Conservation (phyloP, 305 asterid species). For the Rubia balearica region DNA sequence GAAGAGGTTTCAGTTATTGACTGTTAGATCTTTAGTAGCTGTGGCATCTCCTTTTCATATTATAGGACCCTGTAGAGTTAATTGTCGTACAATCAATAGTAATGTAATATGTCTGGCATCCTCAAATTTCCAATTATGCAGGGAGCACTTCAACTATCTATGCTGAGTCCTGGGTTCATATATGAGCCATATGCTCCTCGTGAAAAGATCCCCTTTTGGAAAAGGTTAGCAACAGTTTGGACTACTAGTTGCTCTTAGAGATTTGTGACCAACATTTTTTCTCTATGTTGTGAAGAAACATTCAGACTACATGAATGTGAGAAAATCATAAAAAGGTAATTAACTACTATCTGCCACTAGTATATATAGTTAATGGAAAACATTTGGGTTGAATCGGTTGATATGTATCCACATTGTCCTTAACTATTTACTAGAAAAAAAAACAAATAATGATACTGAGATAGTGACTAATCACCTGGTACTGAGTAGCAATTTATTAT, state of each 20-base stretch:
- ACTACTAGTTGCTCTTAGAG: not conserved
- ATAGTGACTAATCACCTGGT: not conserved
- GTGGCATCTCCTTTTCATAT: not conserved
- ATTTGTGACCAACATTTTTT: not conserved
- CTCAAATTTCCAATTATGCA: constrained; percentile 30
- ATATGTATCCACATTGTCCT: not conserved
- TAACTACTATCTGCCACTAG: too few species aligned
- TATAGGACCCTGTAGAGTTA: not conserved
- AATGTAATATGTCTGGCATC: constrained; percentile 1
- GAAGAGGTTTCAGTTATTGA: not conserved
- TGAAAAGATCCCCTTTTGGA: constrained; percentile 61
- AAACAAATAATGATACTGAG: not conserved
- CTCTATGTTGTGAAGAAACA: not conserved
- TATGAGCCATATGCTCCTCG: constrained; percentile 78
- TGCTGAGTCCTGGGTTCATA: constrained; percentile 81
- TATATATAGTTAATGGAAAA: too few species aligned
- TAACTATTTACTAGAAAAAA: not conserved
- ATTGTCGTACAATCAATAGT: not conserved
- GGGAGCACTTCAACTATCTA: constrained; percentile 57
- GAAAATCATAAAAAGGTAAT: not conserved
- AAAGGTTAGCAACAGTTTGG: constrained; percentile 42
- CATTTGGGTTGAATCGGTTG: not conserved
- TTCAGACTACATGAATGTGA: not conserved
- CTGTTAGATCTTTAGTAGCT: not conserved
- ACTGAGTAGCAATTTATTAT: not conserved